A percentile compares a stretch with the other conserved stretches of the same genome.
These are phyloP conservation scores for Corniculantispora saksenae DNA, from an alignment of 2,329 filamentous ascomycete genomes.

Conservation along the genomic window DNA sequence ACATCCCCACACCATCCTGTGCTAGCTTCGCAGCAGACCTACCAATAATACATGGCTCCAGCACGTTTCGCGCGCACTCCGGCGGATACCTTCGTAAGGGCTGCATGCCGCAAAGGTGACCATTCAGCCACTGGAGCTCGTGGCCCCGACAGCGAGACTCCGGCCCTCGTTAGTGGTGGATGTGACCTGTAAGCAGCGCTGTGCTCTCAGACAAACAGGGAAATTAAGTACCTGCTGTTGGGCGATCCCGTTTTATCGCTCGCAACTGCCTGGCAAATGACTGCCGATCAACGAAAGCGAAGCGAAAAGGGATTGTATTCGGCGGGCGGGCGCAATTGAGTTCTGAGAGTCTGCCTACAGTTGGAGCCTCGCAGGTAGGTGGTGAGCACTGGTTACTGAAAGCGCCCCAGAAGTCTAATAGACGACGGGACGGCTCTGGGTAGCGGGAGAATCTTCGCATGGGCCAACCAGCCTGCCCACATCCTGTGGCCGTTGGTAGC, in stretches of 20 bases:
- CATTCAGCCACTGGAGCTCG: slow-evolving; percentile 2
- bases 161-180: background rate
- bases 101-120: slow-evolving; percentile 6
- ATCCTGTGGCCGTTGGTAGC: background rate
- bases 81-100: slow-evolving; percentile 14
- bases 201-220: background rate
- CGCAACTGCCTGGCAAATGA: background rate
- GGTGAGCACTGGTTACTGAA: background rate
- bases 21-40: background rate
- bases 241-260: background rate
- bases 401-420: background rate
- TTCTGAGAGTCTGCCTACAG: background rate
- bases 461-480: background rate
- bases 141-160: background rate
- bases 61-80: background rate
- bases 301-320: background rate
- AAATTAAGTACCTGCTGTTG: slow-evolving; percentile 7
- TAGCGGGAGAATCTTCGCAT: background rate
- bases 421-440: background rate
- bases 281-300: background rate
- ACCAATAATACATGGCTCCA: background rate
- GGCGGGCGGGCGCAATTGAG: background rate
- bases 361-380: too few species aligned
- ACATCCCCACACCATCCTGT: slow-evolving; percentile 7
- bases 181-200: background rate